A percentile compares a stretch with the other conserved stretches of the same genome.
These are phyloP conservation scores for Nicotiana knightiana DNA, from an alignment of 257 asterid species.

Conservation along the genomic window DNA sequence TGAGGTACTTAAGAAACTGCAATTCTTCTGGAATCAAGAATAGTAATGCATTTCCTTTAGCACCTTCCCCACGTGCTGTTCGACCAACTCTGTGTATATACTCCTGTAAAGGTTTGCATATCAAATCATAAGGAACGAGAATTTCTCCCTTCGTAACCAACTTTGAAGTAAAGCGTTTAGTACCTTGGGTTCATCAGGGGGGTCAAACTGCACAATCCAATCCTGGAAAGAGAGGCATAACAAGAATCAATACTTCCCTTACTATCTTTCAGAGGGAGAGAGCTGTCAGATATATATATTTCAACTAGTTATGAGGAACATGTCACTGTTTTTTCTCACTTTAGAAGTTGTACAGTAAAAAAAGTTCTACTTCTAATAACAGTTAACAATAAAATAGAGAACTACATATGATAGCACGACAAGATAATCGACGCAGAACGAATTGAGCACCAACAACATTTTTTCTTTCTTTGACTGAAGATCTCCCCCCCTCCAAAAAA, in stretches of 20 bases:
- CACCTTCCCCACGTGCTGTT: conserved; percentile 99
- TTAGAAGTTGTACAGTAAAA: background rate
- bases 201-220: conserved; percentile 98
- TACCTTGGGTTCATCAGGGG: conserved; percentile 98
- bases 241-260: background rate
- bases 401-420: background rate
- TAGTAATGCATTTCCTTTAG: conserved; percentile 84
- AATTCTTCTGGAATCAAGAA: conserved; percentile 92
- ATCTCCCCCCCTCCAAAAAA: background rate
- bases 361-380: background rate
- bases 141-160: background rate
- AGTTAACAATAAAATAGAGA: background rate
- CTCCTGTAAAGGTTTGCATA: conserved; percentile 47
- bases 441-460: background rate
- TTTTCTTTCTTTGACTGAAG: background rate
- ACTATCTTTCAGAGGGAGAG: background rate
- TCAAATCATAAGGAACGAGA: conserved; percentile 1
- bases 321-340: background rate
- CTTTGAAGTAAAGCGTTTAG: background rate
- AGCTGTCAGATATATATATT: background rate
- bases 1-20: conserved; percentile 70
- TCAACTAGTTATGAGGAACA: background rate
- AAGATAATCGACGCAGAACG: background rate
- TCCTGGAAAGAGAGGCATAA: conserved; percentile 41
- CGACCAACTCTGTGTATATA: conserved; percentile 95